phyloP scores from a whole-genome alignment of 2,329 filamentous ascomycete genomes.

The Cercospora janseana region DNA sequence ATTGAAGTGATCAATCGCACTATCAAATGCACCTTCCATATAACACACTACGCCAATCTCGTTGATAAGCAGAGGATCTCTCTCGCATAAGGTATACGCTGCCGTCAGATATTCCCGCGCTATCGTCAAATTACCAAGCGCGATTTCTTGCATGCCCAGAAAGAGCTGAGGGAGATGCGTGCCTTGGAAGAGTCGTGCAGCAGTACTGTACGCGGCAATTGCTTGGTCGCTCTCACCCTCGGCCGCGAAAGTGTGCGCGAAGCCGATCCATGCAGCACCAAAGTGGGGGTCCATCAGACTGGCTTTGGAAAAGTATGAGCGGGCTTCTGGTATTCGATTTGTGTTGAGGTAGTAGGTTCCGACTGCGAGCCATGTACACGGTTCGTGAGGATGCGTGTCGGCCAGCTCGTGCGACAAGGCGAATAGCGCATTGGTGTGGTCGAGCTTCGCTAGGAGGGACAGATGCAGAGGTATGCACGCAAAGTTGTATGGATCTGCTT shows the following conservation, averaged over 20 bases:
- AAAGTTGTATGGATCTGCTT: slow-evolving; percentile 85
- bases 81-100: slow-evolving; percentile 77
- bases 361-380: slow-evolving; percentile 90
- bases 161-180: slow-evolving; percentile 95
- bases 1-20: slow-evolving; percentile 74
- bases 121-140: slow-evolving; percentile 88
- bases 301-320: slow-evolving; percentile 94
- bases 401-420: slow-evolving; percentile 88
- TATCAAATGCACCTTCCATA: slow-evolving; percentile 75
- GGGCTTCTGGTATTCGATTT: slow-evolving; percentile 84
- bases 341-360: slow-evolving; percentile 93
- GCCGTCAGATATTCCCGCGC: slow-evolving; percentile 93
- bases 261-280: slow-evolving; percentile 96
- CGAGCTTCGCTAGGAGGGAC: slow-evolving; percentile 84
- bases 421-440: slow-evolving; percentile 83
- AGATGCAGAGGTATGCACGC: slow-evolving; percentile 85
- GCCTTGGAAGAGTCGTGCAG: slow-evolving; percentile 90
- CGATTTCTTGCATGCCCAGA: slow-evolving; percentile 96
- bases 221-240: slow-evolving; percentile 98
- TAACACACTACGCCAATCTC: slow-evolving; percentile 96
- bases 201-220: slow-evolving; percentile 95
- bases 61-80: slow-evolving; percentile 86
- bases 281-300: slow-evolving; percentile 98
- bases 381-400: slow-evolving; percentile 85
- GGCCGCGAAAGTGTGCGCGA: slow-evolving; percentile 95